Evolutionary conservation across 345 rosid species (phyloP), one percentile per base, ranked within the genome.

Genomic region (Gossypioides kirkii): DNA sequence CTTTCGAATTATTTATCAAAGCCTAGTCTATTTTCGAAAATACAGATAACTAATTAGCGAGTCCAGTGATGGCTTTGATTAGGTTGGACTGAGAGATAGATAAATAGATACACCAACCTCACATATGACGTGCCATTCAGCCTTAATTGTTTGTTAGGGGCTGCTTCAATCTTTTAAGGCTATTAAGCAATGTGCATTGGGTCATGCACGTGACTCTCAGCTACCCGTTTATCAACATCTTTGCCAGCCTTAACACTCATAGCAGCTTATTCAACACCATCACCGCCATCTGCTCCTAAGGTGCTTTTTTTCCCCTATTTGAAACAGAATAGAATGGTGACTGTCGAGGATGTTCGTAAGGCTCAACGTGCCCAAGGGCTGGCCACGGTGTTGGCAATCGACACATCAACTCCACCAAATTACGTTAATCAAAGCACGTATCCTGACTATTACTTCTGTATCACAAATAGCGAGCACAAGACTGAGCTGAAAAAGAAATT

Each of bases 381-480:
- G 0, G 76, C 76, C 61, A 73, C 62, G 6, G 49, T 73, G 16
- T 32, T 73, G 71, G 76, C 70, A 0, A 62, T 88, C 3, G 90
- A 88, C 11, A 88, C 87, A 0, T 28, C 36, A 28, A 28, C 36
- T 28, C 36, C 36, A 28, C 36, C 36, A 28, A 28, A 28, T 28
- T 28, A 6, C 36, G 36, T 28, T 28, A 6, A 28, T 28, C 36
- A 28, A 28, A 28, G 36, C 36, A 28, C 36, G 6, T 28, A 28
- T 4, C 36, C 36, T 28, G 6, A 28, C 36, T 28, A 28, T 28
- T 28, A 28, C 36, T 88, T 88, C 38, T 83, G 88, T 5, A 23
- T 86, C 76, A 88, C 89, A 23, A 88, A 86, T 2, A 84, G 81
- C 49, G 86, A 83, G 43, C 88, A 88, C 71, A 79, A 60, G 77